Conservation (phyloP, 129 eudicot genomes). For the Pittosporum tobira region DNA sequence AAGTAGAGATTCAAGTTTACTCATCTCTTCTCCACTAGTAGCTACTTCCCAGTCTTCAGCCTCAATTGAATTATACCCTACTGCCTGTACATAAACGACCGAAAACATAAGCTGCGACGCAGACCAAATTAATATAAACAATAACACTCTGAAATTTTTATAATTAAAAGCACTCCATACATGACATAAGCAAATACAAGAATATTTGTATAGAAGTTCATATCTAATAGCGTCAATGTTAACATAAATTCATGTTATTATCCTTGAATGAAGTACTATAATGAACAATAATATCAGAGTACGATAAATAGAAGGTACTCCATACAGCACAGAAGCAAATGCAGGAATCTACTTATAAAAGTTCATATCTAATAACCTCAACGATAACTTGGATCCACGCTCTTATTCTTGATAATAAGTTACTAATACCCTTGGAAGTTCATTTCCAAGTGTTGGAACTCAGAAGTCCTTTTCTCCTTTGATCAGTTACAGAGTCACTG, state of each 20-base stretch:
- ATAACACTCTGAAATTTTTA: no score
- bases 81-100: conserved; percentile 52
- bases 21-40: conserved; percentile 97
- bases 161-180: background rate
- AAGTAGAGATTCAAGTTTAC: conserved; percentile 85
- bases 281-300: no score
- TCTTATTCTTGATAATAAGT: background rate
- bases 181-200: background rate
- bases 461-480: background rate
- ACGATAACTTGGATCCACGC: background rate
- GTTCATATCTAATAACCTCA: background rate
- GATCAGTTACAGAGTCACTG: background rate
- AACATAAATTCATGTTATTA: background rate
- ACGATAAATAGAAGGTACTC: background rate
- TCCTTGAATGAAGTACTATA: no score
- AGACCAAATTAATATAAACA: background rate
- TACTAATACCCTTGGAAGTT: background rate
- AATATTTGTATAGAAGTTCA: background rate
- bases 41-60: conserved; percentile 99
- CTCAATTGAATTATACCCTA: conserved; percentile 96
- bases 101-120: background rate
- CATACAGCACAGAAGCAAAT: background rate
- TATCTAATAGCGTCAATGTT: background rate
- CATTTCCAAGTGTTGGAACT: background rate
- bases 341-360: background rate